phyloP scores from a whole-genome alignment of 805 yeast genomes.

The Groenewaldozyma salmanticensis region DNA sequence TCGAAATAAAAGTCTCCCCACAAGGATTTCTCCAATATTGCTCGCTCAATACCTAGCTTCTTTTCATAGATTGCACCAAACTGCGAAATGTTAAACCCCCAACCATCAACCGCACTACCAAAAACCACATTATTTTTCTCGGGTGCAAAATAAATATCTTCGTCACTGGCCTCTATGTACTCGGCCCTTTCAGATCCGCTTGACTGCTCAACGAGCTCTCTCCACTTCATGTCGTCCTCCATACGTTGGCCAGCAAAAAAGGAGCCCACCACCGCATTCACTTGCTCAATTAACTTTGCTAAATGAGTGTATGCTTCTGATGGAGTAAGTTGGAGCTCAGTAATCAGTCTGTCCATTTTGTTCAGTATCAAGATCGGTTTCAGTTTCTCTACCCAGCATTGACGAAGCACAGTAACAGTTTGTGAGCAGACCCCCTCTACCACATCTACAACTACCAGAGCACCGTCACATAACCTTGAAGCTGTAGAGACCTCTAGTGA shows the following conservation, averaged over 20 bases:
- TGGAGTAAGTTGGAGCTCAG: constrained; percentile 75
- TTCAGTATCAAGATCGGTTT: constrained; percentile 83
- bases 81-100: constrained; percentile 92
- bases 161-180: constrained; percentile 66
- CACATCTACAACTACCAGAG: constrained; percentile 88
- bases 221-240: constrained; percentile 59
- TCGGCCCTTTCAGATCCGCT: constrained; percentile 32
- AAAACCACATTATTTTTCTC: constrained; percentile 81
- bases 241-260: constrained; percentile 88
- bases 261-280: constrained; percentile 88
- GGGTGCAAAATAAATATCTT: constrained; percentile 79
- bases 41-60: constrained; percentile 75
- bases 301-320: constrained; percentile 78
- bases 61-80: constrained; percentile 79
- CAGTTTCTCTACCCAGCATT: constrained; percentile 88
- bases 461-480: constrained; percentile 93
- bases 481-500: constrained; percentile 95
- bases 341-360: constrained; percentile 78
- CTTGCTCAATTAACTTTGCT: constrained; percentile 75
- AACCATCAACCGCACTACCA: constrained; percentile 89
- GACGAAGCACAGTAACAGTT: constrained; percentile 87
- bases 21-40: constrained; percentile 68
- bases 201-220: constrained; percentile 42
- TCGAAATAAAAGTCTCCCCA: constrained; percentile 95
- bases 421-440: constrained; percentile 99